phyloP scores from a whole-genome alignment of 306 rosid genomes.

The cucumber (Cucumis sativus) region DNA sequence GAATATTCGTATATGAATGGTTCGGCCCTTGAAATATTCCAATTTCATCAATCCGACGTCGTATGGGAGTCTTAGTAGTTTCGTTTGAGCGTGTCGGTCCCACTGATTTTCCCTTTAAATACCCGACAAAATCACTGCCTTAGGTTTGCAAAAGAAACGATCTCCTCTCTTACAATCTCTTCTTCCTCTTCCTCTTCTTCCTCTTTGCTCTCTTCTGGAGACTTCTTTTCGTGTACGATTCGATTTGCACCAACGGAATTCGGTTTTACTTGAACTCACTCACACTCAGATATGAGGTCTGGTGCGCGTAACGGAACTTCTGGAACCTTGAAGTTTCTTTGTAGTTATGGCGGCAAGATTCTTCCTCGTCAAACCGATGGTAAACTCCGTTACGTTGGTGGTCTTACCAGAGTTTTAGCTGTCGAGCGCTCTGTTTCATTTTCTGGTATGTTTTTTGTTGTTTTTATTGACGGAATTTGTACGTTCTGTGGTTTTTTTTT shows the following conservation, averaged over 20 bases:
- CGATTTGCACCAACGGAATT: neutral
- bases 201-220: neutral
- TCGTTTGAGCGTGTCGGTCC: slow-evolving; percentile 25
- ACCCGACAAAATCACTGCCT: slow-evolving; percentile 9
- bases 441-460: slow-evolving; percentile 28
- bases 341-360: slow-evolving; percentile 84
- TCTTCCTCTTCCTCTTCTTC: too few species aligned
- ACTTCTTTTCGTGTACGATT: neutral
- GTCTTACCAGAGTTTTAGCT: slow-evolving; percentile 70
- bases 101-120: slow-evolving; percentile 31
- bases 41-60: neutral
- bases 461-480: neutral
- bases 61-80: neutral
- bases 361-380: slow-evolving; percentile 65
- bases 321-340: slow-evolving; percentile 44
- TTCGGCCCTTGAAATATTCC: neutral
- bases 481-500: too few species aligned
- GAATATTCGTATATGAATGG: neutral
- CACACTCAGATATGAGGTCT: slow-evolving; percentile 1
- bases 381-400: slow-evolving; percentile 68
- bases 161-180: neutral
- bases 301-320: neutral
- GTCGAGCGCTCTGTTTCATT: slow-evolving; percentile 41
- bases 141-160: slow-evolving; percentile 24
- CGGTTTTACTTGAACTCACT: neutral